phyloP scores from a whole-genome alignment of 2,329 filamentous ascomycete genomes.

The Diaporthe australafricana region DNA sequence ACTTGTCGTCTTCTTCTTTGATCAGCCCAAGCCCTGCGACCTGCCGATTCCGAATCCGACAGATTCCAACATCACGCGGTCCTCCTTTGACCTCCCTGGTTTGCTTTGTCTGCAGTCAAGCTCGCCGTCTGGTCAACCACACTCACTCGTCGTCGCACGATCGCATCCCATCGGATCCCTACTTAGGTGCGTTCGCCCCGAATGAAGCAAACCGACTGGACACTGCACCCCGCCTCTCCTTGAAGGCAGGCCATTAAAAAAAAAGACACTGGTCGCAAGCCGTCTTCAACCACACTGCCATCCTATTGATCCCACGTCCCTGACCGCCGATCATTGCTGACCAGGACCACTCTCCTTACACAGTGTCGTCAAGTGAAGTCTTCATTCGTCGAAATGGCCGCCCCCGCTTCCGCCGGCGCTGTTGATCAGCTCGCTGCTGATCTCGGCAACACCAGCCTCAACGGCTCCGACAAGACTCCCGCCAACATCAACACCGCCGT shows the following conservation, averaged over 20 bases:
- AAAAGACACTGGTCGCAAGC: background rate
- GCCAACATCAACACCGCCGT: slow-evolving; percentile 80
- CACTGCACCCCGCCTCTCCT: background rate
- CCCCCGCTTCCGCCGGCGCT: slow-evolving; percentile 68
- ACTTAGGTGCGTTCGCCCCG: slow-evolving; percentile 31
- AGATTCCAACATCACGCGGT: slow-evolving; percentile 26
- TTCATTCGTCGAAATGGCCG: slow-evolving; percentile 66
- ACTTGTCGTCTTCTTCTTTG: slow-evolving; percentile 35
- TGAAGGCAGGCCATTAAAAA: background rate
- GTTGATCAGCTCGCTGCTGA: slow-evolving; percentile 86
- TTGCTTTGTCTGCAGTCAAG: slow-evolving; percentile 38
- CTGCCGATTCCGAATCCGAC: slow-evolving; percentile 31
- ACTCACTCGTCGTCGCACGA: slow-evolving; percentile 31
- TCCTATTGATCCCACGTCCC: slow-evolving; percentile 20
- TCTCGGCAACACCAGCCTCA: slow-evolving; percentile 77
- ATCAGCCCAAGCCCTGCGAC: slow-evolving; percentile 29
- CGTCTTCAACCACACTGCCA: background rate
- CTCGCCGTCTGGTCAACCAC: slow-evolving; percentile 26
- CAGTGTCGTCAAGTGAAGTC: slow-evolving; percentile 39
- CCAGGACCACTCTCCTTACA: slow-evolving; percentile 37
- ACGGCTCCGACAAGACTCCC: slow-evolving; percentile 74
- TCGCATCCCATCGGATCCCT: slow-evolving; percentile 5
- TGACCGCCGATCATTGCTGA: slow-evolving; percentile 36
- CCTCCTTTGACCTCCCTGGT: slow-evolving; percentile 36
- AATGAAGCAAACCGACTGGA: background rate